These are phyloP conservation scores for Sporisorium exsertum DNA, from an alignment of 1,284 basidiomycete genomes.

Conservation along the genomic window DNA sequence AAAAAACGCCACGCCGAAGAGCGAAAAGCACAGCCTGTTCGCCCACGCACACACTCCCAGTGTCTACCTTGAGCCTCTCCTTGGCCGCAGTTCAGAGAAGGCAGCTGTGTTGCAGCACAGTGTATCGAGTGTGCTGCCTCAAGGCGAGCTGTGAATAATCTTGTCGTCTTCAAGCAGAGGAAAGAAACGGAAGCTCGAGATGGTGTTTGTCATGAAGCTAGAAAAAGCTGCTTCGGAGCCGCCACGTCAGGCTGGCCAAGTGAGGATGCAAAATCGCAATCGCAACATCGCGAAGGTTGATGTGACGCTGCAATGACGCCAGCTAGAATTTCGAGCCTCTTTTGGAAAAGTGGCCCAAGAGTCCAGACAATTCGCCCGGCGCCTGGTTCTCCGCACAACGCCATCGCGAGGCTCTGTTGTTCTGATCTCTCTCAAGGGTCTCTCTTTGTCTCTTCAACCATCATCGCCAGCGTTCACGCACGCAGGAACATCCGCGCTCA, in stretches of 20 bases:
- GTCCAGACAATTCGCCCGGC: conserved; percentile 3
- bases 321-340: conserved; percentile 9
- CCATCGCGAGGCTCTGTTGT: not conserved
- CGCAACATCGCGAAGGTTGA: not conserved
- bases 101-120: not conserved
- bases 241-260: conserved; percentile 20
- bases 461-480: not conserved
- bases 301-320: conserved; percentile 1
- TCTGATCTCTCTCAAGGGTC: not conserved
- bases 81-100: not conserved
- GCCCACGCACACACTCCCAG: not conserved
- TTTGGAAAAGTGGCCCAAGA: conserved; percentile 10
- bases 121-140: not conserved
- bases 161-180: not conserved
- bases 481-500: not conserved
- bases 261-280: conserved; percentile 1
- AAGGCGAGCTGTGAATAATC: too few relatives aligned
- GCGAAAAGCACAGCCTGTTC: not conserved
- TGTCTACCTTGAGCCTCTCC: not conserved
- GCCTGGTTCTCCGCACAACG: not conserved
- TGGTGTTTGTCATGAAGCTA: not conserved
- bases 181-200: not conserved
- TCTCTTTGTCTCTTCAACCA: not conserved
- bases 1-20: not conserved
- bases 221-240: conserved; percentile 10